Base-by-base conservation (phyloP, 23 red algal species). In the Cyanidiococcus yangmingshanensis region DNA sequence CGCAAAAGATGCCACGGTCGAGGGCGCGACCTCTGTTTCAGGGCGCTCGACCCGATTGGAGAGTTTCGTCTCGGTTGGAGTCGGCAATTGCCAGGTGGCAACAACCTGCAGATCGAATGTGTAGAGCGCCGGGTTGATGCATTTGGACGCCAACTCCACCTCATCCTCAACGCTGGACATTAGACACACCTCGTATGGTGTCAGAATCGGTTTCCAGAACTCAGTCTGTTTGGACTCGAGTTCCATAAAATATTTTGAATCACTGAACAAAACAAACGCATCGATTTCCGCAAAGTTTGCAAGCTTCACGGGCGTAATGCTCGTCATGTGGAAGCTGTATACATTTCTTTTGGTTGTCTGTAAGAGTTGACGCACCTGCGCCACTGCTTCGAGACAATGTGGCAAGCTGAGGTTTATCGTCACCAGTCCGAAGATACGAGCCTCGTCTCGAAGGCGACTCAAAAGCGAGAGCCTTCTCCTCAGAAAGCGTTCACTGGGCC, bases 201-300 rank as follows among this genome's bases (percentile, higher is more conserved):
- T 96, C 40, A 90, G 38, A 1, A 96, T 74, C 0, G 91, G 87
- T 68, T 74, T 83, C 41, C 84, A 76, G 41, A 87, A 90, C 40
- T 76, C 86, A 58, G 82, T 68, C 2, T 50, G 37, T 31, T 83
- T 63, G 40, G 88, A 31, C 16, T 75, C 79, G 39, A 79, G 82
- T 77, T 86, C 79, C 45, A 7, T 54, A 54, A 54, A 54, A 21
- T 54, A 54, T 21, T 21, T 21, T 2, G 86, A 81, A 82, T 85
- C 88, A 0, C 84, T 76, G 39, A 96, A 79, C 33, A 96, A 57
- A 25, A 96, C 79, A 68, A 96, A 96, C 29, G 75, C 86, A 40
- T 96, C 91, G 26, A 96, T 90, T 59, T 96, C 91, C 0, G 86
- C 74, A 79, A 87, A 96, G 40, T 96, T 96, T 0, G 83, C 82